Percentiles rank a stretch among this genome's conserved stretches.
phyloP scores from a whole-genome alignment of 257 asterid genomes.

The Perilla frutescens region DNA sequence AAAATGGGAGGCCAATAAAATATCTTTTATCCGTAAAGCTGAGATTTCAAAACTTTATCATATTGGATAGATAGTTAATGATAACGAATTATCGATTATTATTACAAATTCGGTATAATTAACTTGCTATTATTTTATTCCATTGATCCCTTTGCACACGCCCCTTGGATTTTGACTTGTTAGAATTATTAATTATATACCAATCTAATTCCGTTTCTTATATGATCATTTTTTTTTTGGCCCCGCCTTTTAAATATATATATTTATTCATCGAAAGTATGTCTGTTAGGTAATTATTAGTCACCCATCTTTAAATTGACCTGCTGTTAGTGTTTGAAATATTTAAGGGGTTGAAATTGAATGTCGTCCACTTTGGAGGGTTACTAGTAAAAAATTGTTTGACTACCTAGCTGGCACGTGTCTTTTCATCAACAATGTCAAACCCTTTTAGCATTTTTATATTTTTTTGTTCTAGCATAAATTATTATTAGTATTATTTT shows the following conservation, averaged over 20 bases:
- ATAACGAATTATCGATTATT: not conserved
- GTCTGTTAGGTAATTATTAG: slow-evolving; percentile 22
- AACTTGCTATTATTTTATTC: not conserved
- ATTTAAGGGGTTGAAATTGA: slow-evolving; percentile 27
- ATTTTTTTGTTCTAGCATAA: not conserved
- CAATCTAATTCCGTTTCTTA: slow-evolving; percentile 24
- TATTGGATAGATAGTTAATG: not conserved
- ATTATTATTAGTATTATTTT: no score
- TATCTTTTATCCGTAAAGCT: no score
- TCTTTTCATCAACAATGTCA: slow-evolving; percentile 15
- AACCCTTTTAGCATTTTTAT: not conserved
- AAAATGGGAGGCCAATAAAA: no score
- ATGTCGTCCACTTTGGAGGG: slow-evolving; percentile 46
- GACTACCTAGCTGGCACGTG: slow-evolving; percentile 27
- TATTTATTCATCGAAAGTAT: not conserved
- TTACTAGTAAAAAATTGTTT: slow-evolving; percentile 29
- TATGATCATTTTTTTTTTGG: slow-evolving; percentile 2
- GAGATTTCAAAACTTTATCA: not conserved
- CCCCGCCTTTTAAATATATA: not conserved
- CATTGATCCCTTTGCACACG: not conserved
- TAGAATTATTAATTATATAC: not conserved
- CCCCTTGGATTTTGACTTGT: not conserved
- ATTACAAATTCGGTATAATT: not conserved
- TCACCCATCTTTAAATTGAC: slow-evolving; percentile 27
- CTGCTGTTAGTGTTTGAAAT: slow-evolving; percentile 39